Conservation (phyloP, 2,329 filamentous ascomycete species). For the Rhytidhysteron rufulum region DNA sequence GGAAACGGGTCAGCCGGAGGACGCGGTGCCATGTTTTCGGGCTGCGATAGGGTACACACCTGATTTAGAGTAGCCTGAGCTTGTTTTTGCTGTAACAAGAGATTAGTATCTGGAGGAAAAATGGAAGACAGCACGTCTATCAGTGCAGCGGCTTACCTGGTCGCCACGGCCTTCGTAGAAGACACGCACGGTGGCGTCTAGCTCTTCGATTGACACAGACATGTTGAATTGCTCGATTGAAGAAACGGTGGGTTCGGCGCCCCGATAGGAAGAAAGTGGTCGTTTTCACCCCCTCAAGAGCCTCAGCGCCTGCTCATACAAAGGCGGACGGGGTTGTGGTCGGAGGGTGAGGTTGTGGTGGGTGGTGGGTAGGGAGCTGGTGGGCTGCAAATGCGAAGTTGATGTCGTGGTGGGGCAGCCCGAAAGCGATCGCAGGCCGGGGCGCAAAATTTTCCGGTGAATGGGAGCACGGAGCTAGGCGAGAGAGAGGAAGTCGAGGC, state of each 20-base stretch:
- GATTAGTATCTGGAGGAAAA: too few relatives aligned
- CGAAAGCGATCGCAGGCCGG: too few relatives aligned
- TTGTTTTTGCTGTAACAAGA: constrained; percentile 80
- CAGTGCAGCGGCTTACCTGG: constrained; percentile 67
- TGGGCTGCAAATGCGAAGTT: not conserved
- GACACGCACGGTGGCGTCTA: constrained; percentile 92
- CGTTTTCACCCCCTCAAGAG: constrained; percentile 18
- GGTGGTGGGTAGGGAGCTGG: not conserved
- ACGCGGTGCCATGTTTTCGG: constrained; percentile 5
- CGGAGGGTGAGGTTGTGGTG: constrained; percentile 1
- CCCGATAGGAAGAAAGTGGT: constrained; percentile 23
- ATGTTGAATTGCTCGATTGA: constrained; percentile 40
- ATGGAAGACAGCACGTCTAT: too few relatives aligned
- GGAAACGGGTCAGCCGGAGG: constrained; percentile 18
- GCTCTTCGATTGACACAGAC: constrained; percentile 79
- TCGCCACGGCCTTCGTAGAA: constrained; percentile 98
- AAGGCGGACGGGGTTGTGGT: not conserved
- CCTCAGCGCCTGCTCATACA: constrained; percentile 10
- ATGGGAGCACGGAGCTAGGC: not conserved
- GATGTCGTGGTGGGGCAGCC: constrained; percentile 2
- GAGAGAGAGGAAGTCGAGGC: not conserved
- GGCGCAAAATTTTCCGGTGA: not conserved
- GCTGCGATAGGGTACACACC: constrained; percentile 55
- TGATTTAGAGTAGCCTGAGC: constrained; percentile 91
- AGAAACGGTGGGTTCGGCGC: constrained; percentile 26